Percentiles rank a stretch among this genome's conserved stretches.
These are phyloP conservation scores for Diplogelasinospora grovesii DNA, from an alignment of 495 filamentous ascomycete genomes.

Conservation along the genomic window DNA sequence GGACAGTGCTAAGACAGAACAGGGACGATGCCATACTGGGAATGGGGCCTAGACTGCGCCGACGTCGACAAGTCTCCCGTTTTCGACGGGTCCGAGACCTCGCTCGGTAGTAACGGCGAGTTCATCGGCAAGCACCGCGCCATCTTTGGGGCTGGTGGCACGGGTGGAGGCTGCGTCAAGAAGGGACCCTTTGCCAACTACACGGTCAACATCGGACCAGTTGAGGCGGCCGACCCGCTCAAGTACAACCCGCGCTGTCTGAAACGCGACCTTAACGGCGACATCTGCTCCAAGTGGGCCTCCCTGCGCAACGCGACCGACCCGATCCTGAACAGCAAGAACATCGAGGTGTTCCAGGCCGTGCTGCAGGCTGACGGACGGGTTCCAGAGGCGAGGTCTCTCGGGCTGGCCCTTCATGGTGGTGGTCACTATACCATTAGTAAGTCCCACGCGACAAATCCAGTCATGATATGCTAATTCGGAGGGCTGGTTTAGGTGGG, in stretches of 20 bases:
- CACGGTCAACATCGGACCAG: constrained; percentile 35
- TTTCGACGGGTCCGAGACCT: constrained; percentile 38
- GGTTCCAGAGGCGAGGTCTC: constrained; percentile 22
- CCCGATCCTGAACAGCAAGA: constrained; percentile 21
- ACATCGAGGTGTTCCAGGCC: constrained; percentile 32
- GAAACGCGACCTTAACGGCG: constrained; percentile 34
- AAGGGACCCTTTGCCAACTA: constrained; percentile 31
- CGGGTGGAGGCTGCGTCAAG: constrained; percentile 34
- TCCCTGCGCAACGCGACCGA: constrained; percentile 32
- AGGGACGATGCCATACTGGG: constrained; percentile 37
- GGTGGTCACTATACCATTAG: constrained; percentile 34
- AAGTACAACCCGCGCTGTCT: constrained; percentile 37
- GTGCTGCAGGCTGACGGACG: constrained; percentile 31
- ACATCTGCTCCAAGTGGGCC: constrained; percentile 25
- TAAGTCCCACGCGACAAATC: too few species aligned
- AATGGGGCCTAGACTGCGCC: constrained; percentile 36
- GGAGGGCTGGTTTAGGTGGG: too few species aligned
- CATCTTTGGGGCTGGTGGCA: constrained; percentile 20
- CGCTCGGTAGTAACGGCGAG: constrained; percentile 50
- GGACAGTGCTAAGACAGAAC: too few species aligned
- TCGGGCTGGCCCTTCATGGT: constrained; percentile 30
- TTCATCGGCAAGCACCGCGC: constrained; percentile 17
- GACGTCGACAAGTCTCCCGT: constrained; percentile 31
- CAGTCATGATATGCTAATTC: too few species aligned
- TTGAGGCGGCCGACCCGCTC: constrained; percentile 20